phyloP scores from a whole-genome alignment of 129 eudicot species.

The Flaveria trinervia region DNA sequence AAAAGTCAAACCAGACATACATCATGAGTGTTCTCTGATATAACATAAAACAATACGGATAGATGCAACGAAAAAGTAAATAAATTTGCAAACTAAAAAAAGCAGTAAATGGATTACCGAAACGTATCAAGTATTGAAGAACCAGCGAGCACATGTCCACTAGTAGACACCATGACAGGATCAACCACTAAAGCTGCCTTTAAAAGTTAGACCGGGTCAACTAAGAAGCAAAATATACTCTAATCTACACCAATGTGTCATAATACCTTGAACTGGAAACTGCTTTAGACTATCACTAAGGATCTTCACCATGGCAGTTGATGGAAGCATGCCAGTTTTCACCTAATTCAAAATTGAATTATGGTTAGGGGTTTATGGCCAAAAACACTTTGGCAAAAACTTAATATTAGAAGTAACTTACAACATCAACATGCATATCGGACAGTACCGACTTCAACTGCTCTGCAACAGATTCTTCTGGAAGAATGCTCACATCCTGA shows the following conservation, averaged over 20 bases:
- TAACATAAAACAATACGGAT: constrained; percentile 1
- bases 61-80: constrained; percentile 16
- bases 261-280: constrained; percentile 77
- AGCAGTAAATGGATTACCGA: constrained; percentile 42
- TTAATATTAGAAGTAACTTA: constrained; percentile 19
- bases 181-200: constrained; percentile 96
- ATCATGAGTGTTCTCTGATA: constrained; percentile 5
- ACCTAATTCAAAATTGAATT: constrained; percentile 51
- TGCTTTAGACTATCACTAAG: constrained; percentile 62
- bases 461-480: constrained; percentile 68
- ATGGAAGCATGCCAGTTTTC: constrained; percentile 98
- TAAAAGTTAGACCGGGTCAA: constrained; percentile 42
- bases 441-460: constrained; percentile 87
- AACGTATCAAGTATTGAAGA: constrained; percentile 59
- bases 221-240: constrained; percentile 22
- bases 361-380: constrained; percentile 16
- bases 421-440: constrained; percentile 96
- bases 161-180: constrained; percentile 98
- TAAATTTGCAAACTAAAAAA: background rate
- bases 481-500: constrained; percentile 69
- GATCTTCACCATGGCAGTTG: constrained; percentile 72
- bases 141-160: constrained; percentile 88
- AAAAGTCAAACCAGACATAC: background rate
- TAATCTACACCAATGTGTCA: constrained; percentile 5
- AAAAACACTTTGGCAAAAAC: constrained; percentile 8